phyloP scores from a whole-genome alignment of 805 yeast genomes.

The Saturnispora zaruensis region DNA sequence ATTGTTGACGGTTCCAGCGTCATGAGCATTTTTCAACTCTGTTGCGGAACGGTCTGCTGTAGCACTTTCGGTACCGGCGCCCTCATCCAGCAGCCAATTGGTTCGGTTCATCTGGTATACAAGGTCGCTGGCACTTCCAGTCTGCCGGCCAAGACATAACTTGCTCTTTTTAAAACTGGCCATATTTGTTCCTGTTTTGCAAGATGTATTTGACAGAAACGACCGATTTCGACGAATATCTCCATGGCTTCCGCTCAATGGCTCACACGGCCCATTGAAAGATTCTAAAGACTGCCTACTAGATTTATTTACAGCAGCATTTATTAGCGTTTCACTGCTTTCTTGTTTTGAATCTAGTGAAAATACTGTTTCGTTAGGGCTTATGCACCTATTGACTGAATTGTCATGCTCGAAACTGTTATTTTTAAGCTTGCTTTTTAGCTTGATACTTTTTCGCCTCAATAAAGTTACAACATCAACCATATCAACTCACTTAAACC shows the following conservation, averaged over 20 bases:
- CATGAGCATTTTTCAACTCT: background rate
- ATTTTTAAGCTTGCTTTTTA: background rate
- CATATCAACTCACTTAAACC: background rate
- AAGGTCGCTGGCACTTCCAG: background rate
- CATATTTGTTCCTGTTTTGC: background rate
- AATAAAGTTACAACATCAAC: constrained; percentile 7
- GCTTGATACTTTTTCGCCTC: constrained; percentile 9
- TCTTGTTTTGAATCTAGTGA: background rate
- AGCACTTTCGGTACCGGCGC: too few species aligned
- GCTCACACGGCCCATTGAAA: background rate
- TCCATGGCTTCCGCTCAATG: background rate
- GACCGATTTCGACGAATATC: background rate
- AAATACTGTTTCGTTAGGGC: background rate
- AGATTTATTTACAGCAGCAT: background rate
- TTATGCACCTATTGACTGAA: background rate
- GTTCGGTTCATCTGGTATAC: background rate
- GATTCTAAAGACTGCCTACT: background rate
- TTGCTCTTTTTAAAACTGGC: background rate
- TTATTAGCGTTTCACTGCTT: background rate
- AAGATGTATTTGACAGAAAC: background rate
- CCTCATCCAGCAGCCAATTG: background rate
- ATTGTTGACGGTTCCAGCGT: background rate
- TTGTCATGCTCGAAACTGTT: background rate
- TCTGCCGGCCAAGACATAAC: background rate
- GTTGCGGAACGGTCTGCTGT: background rate